phyloP scores from a whole-genome alignment of 1,284 basidiomycete species.

The Albatrellus sp. region DNA sequence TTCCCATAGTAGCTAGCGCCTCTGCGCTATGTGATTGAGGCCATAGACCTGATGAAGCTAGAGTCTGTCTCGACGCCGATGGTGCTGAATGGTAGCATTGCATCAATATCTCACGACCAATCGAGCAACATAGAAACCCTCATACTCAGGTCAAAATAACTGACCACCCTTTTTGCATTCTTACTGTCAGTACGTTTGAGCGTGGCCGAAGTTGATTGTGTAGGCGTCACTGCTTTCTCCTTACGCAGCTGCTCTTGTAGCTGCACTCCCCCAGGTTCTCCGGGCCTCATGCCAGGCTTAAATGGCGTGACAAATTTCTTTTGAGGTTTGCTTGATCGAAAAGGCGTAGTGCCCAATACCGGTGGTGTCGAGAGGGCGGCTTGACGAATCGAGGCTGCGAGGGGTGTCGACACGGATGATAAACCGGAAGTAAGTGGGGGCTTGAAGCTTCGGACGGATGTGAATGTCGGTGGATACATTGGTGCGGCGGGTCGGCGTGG shows the following conservation, averaged over 20 bases:
- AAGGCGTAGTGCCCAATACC: slow-evolving; percentile 22
- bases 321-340: slow-evolving; percentile 9
- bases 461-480: slow-evolving; percentile 10
- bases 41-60: slow-evolving; percentile 37
- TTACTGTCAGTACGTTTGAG: not conserved
- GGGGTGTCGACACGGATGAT: slow-evolving; percentile 14
- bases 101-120: slow-evolving; percentile 1
- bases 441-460: slow-evolving; percentile 15
- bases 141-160: slow-evolving; percentile 38
- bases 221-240: slow-evolving; percentile 1
- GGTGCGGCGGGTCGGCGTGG: slow-evolving; percentile 8
- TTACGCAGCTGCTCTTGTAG: slow-evolving; percentile 15
- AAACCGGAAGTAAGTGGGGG: slow-evolving; percentile 13
- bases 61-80: slow-evolving; percentile 27
- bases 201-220: not conserved
- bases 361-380: slow-evolving; percentile 19
- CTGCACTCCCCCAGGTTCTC: slow-evolving; percentile 31
- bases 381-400: slow-evolving; percentile 8
- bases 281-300: slow-evolving; percentile 45
- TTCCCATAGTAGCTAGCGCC: slow-evolving; percentile 44
- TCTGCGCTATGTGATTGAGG: slow-evolving; percentile 41
- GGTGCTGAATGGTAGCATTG: slow-evolving; percentile 21
- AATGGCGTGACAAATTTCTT: slow-evolving; percentile 57
- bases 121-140: slow-evolving; percentile 4
- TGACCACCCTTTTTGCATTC: slow-evolving; percentile 13